Percentiles rank a stretch among this genome's conserved stretches.
phyloP scores from a whole-genome alignment of 306 rosid genomes.

The Begonia fuchsioides region DNA sequence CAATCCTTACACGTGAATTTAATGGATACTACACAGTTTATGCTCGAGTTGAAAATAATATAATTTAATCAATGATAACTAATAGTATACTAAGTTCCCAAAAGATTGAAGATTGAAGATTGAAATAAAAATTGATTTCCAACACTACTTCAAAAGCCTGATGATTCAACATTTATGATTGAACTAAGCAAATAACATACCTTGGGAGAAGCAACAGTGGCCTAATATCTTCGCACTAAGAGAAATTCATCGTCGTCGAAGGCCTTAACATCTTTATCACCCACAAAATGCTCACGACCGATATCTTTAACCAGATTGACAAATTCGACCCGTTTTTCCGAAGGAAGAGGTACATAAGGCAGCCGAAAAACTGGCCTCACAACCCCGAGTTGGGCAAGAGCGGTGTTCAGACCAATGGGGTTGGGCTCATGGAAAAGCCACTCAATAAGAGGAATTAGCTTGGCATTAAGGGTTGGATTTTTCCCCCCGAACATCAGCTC shows the following conservation, averaged over 20 bases:
- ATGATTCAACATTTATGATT: too few relatives aligned
- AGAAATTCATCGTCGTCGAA: conserved; percentile 55
- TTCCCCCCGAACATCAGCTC: conserved; percentile 60
- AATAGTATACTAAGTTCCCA: too few relatives aligned
- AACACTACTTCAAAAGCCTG: too few relatives aligned
- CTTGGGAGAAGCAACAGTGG: background rate
- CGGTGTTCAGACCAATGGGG: conserved; percentile 79
- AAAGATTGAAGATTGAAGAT: too few relatives aligned
- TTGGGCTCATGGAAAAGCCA: conserved; percentile 92
- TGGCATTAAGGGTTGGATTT: conserved; percentile 45
- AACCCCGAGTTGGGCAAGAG: conserved; percentile 94
- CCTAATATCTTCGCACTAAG: conserved; percentile 48
- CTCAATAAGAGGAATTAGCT: conserved; percentile 53
- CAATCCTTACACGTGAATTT: too few relatives aligned
- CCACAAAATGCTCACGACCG: conserved; percentile 78
- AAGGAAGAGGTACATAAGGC: conserved; percentile 81
- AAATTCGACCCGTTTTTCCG: conserved; percentile 58
- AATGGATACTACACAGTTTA: too few relatives aligned
- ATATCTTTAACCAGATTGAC: conserved; percentile 55
- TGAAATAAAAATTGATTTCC: too few relatives aligned
- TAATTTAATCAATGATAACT: too few relatives aligned
- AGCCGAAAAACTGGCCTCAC: conserved; percentile 88
- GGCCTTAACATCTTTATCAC: conserved; percentile 53
- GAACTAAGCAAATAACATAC: too few relatives aligned
- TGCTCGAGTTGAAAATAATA: too few relatives aligned